Evolutionary conservation across 2,329 filamentous ascomycete genomes (phyloP).

Genomic region (Penicillium fuscoglaucum): DNA sequence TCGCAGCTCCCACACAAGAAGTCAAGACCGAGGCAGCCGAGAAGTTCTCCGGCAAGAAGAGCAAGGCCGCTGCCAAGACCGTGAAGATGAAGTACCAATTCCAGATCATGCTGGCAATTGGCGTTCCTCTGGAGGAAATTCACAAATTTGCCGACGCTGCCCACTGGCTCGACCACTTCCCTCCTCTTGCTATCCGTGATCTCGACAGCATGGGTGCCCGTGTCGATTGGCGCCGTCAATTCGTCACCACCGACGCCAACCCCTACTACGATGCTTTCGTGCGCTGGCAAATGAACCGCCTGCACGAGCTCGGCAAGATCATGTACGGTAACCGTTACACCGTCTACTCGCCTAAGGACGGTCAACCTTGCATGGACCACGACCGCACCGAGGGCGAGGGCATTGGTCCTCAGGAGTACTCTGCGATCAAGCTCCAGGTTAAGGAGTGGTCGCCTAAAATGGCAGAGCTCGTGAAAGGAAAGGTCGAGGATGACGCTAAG

Average conservation of each 20-base stretch:
- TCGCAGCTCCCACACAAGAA: conserved; percentile 63
- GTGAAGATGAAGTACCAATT: conserved; percentile 95
- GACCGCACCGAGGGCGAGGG: conserved; percentile 80
- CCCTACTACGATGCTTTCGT: conserved; percentile 96
- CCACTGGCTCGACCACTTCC: conserved; percentile 92
- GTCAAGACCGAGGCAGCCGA: conserved; percentile 73
- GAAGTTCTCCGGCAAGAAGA: conserved; percentile 91
- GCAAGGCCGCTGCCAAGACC: conserved; percentile 85
- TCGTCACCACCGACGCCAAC: conserved; percentile 95
- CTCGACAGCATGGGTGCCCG: conserved; percentile 79
- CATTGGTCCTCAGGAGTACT: conserved; percentile 86
- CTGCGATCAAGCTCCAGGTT: conserved; percentile 85
- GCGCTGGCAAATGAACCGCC: conserved; percentile 92
- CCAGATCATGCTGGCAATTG: conserved; percentile 89
- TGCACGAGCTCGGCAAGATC: conserved; percentile 88
- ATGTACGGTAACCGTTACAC: conserved; percentile 92
- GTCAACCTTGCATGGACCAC: conserved; percentile 85
- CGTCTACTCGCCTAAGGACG: conserved; percentile 87
- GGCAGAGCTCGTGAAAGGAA: conserved; percentile 68
- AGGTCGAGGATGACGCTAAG: conserved; percentile 74
- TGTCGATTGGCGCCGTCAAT: conserved; percentile 89
- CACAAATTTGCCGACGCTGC: conserved; percentile 89
- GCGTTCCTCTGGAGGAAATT: conserved; percentile 84
- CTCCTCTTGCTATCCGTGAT: conserved; percentile 73
- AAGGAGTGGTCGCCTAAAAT: conserved; percentile 83